Conservation (phyloP, 352 stramenopile species). For the Elongisporangium senticosum region DNA sequence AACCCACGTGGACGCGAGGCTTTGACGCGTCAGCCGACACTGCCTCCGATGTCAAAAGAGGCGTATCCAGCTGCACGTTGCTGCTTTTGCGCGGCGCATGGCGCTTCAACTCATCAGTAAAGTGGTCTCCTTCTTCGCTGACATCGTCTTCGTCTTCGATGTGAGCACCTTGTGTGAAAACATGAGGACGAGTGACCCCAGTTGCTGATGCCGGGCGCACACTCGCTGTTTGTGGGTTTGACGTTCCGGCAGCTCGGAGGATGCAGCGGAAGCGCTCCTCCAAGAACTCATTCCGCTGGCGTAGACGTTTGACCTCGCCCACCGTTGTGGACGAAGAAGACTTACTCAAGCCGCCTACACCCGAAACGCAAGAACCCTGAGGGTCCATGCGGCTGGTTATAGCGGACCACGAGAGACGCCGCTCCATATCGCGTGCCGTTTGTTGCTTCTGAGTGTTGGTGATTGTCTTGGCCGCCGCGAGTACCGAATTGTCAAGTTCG, state of each 20-base stretch:
- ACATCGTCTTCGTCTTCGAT: neutral
- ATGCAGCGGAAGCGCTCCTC: conserved; percentile 52
- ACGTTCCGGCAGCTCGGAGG: neutral
- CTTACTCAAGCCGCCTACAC: conserved; percentile 5
- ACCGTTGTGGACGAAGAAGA: conserved; percentile 5
- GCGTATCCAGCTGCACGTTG: neutral
- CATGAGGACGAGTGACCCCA: neutral
- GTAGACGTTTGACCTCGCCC: conserved; percentile 45
- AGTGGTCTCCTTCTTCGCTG: neutral
- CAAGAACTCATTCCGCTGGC: conserved; percentile 51
- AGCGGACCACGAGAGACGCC: neutral
- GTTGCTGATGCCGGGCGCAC: conserved; percentile 11
- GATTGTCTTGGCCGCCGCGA: conserved; percentile 28
- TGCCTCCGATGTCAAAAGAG: neutral
- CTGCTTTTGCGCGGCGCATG: conserved; percentile 1
- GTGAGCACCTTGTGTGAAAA: neutral
- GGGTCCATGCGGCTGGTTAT: neutral
- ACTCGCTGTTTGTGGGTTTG: conserved; percentile 1
- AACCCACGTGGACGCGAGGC: neutral
- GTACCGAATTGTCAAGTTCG: conserved; percentile 38
- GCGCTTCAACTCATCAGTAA: neutral
- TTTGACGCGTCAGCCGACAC: neutral
- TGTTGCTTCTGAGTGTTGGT: conserved; percentile 11
- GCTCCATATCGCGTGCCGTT: neutral
- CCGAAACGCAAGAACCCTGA: neutral